A percentile compares a stretch with the other conserved stretches of the same genome.
These are phyloP conservation scores for Paraleonurus japonicus DNA, from an alignment of 257 asterid species.

Conservation along the genomic window DNA sequence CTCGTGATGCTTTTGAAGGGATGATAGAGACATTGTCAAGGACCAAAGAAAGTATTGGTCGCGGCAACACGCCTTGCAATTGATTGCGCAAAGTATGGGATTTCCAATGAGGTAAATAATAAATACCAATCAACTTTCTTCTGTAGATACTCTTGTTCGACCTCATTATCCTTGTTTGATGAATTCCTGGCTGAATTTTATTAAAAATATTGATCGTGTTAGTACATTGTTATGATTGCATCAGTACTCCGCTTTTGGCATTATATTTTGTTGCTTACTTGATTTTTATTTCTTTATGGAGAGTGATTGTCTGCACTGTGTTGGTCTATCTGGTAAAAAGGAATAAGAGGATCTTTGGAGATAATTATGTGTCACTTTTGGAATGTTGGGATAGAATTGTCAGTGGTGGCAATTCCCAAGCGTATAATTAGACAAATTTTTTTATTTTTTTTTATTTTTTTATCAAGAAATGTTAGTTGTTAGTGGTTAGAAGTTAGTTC, in stretches of 20 bases:
- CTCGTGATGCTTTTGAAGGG: constrained; percentile 99
- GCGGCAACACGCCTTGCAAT: constrained; percentile 99
- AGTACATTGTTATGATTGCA: background rate
- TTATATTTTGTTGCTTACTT: constrained; percentile 8
- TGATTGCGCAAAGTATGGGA: constrained; percentile 97
- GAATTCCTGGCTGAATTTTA: constrained; percentile 10
- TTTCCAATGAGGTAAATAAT: constrained; percentile 77
- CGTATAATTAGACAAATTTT: background rate
- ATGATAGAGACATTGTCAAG: constrained; percentile 98
- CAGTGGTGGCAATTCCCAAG: background rate
- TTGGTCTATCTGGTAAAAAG: background rate
- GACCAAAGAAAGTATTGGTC: constrained; percentile 98
- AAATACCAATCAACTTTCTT: constrained; percentile 15
- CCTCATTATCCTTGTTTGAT: constrained; percentile 8
- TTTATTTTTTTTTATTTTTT: too few relatives aligned
- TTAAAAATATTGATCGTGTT: background rate
- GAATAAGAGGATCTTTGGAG: background rate
- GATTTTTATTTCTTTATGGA: constrained; percentile 9
- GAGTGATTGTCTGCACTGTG: background rate
- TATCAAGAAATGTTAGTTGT: too few relatives aligned
- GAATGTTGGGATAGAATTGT: background rate
- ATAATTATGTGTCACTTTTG: background rate
- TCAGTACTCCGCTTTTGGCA: background rate
- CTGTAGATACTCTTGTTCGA: constrained; percentile 9
- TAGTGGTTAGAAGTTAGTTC: too few relatives aligned